phyloP scores from a whole-genome alignment of 78 protist genomes.

The Dictyostelium purpureum region DNA sequence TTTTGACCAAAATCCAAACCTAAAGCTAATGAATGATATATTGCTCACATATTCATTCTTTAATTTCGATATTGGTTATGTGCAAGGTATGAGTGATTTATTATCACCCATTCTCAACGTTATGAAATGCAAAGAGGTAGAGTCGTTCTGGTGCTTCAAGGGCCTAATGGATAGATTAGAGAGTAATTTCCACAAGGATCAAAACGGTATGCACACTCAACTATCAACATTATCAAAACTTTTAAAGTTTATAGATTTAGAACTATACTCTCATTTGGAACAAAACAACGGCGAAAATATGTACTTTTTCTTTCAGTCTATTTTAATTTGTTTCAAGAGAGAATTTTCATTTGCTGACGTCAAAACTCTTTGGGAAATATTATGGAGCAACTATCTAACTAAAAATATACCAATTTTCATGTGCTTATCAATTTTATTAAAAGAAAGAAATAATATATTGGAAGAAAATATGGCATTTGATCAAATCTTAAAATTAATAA shows the following conservation, averaged over 20 bases:
- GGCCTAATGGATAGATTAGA: constrained; percentile 76
- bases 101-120: constrained; percentile 63
- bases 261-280: constrained; percentile 52
- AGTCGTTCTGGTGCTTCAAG: constrained; percentile 82
- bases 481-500: constrained; percentile 35
- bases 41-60: constrained; percentile 77
- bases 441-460: constrained; percentile 40
- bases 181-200: constrained; percentile 75
- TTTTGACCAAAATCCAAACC: constrained; percentile 9
- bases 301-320: constrained; percentile 81
- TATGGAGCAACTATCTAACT: constrained; percentile 66
- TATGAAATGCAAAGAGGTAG: constrained; percentile 27
- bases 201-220: constrained; percentile 83
- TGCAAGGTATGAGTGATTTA: constrained; percentile 86
- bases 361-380: constrained; percentile 68
- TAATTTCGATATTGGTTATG: constrained; percentile 84
- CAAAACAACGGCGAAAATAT: constrained; percentile 65
- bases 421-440: constrained; percentile 44
- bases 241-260: constrained; percentile 65
- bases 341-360: constrained; percentile 73
- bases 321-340: constrained; percentile 77
- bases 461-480: constrained; percentile 52
- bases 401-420: constrained; percentile 59
- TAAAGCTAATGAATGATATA: constrained; percentile 38
- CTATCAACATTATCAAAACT: constrained; percentile 60